Conservation (phyloP, 306 rosid genomes). For the Parietaria judaica region DNA sequence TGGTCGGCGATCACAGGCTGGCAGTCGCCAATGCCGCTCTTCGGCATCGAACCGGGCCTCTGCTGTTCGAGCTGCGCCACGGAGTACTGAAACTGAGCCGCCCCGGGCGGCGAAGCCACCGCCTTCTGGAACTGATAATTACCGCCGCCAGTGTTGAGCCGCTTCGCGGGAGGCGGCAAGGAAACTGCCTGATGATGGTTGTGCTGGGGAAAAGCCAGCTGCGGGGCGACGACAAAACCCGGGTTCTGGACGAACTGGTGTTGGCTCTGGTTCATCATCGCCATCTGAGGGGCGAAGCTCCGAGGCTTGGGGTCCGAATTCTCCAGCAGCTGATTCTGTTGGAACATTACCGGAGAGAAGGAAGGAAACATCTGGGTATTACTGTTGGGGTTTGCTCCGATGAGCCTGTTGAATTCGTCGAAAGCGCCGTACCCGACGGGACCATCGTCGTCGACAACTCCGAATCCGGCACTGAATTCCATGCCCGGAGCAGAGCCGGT, state of each 20-base stretch:
- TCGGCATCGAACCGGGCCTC: slow-evolving; percentile 41
- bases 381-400: no score
- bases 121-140: slow-evolving; percentile 23
- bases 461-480: slow-evolving; percentile 42
- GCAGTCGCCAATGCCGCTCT: slow-evolving; percentile 27
- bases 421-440: slow-evolving; percentile 28
- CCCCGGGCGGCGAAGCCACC: slow-evolving; percentile 37
- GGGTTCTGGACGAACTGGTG: slow-evolving; percentile 37
- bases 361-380: slow-evolving; percentile 20
- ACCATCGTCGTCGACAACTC: slow-evolving; percentile 27
- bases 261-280: slow-evolving; percentile 48
- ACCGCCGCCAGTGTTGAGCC: slow-evolving; percentile 29
- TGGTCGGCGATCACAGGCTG: slow-evolving; percentile 35
- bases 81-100: slow-evolving; percentile 26
- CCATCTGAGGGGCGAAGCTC: slow-evolving; percentile 38
- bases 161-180: slow-evolving; percentile 31
- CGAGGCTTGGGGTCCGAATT: slow-evolving; percentile 60
- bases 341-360: slow-evolving; percentile 33
- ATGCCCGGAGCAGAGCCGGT: slow-evolving; percentile 22
- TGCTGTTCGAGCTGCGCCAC: slow-evolving; percentile 49
- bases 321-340: slow-evolving; percentile 36
- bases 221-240: slow-evolving; percentile 16
- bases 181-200: slow-evolving; percentile 26
- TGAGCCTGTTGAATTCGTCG: not conserved
- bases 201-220: slow-evolving; percentile 24